These are phyloP conservation scores for Chlamydomonas sp. DNA, from an alignment of 139 green algal genomes.

Conservation along the genomic window DNA sequence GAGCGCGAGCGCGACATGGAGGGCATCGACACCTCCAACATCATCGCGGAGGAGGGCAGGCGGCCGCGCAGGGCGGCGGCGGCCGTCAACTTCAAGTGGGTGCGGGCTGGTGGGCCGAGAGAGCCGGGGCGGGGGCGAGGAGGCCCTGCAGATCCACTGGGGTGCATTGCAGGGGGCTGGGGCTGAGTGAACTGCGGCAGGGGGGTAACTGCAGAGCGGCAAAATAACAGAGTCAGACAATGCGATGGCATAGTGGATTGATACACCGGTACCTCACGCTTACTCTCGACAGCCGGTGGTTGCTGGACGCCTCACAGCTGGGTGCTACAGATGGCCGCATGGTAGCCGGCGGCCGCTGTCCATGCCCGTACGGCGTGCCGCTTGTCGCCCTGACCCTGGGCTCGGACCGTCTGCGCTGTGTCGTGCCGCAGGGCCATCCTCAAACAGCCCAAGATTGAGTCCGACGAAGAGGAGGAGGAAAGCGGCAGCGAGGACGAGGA, in stretches of 20 bases:
- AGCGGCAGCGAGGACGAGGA: neutral
- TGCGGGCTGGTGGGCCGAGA: neutral
- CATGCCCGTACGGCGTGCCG: neutral
- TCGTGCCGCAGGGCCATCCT: neutral
- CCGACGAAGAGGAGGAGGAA: slow-evolving; percentile 17
- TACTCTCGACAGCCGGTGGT: no score
- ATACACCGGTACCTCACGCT: neutral
- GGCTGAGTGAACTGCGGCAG: no score
- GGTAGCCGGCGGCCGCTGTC: neutral
- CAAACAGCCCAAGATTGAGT: slow-evolving; percentile 6
- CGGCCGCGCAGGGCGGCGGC: slow-evolving; percentile 48
- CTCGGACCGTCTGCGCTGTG: neutral
- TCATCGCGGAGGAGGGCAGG: slow-evolving; percentile 56
- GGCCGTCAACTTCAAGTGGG: slow-evolving; percentile 21
- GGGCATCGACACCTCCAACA: slow-evolving; percentile 84
- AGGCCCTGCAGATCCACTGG: neutral
- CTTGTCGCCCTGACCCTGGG: neutral
- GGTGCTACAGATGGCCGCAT: neutral
- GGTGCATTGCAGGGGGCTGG: neutral
- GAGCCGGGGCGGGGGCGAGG: neutral
- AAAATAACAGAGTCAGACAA: neutral
- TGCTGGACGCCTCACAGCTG: no score
- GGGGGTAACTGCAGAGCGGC: no score
- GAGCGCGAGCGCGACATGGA: slow-evolving; percentile 72
- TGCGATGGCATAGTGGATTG: neutral